Conservation (phyloP, 768 basidiomycete species). For the Sarcodon aspratus region DNA sequence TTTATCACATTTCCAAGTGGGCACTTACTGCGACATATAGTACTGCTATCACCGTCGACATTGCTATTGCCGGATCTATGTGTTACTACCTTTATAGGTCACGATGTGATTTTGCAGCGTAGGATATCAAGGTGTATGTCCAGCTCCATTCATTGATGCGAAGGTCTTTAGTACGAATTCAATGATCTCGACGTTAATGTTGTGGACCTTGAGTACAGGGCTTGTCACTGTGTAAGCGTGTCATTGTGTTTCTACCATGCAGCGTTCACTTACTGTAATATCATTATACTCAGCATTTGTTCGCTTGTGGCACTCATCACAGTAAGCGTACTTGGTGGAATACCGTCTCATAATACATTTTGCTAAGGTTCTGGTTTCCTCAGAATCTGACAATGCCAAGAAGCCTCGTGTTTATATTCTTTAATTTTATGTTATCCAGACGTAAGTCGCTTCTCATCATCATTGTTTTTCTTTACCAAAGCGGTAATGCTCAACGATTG, state of each 20-base stretch:
- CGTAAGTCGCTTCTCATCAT: no score
- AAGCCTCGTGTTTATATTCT: no score
- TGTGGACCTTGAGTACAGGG: neutral
- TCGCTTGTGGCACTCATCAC: neutral
- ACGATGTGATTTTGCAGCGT: neutral
- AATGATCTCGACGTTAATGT: neutral
- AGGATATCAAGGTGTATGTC: neutral
- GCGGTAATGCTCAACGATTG: no score
- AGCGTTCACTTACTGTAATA: neutral
- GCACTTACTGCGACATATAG: neutral
- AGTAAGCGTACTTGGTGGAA: neutral
- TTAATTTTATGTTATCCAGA: no score
- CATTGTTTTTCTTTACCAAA: no score
- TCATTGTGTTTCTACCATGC: neutral
- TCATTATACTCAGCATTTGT: neutral
- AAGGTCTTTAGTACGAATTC: neutral
- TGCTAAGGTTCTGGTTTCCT: no score
- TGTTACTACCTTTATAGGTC: neutral
- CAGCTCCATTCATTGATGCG: neutral
- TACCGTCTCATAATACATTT: no score
- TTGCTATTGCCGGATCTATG: neutral
- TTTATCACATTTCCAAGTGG: neutral
- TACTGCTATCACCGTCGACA: neutral
- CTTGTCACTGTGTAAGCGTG: neutral
- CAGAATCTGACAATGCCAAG: no score